Evolutionary conservation across 2,329 filamentous ascomycete species (phyloP).

Genomic region (Dryadomyces quercivorus): DNA sequence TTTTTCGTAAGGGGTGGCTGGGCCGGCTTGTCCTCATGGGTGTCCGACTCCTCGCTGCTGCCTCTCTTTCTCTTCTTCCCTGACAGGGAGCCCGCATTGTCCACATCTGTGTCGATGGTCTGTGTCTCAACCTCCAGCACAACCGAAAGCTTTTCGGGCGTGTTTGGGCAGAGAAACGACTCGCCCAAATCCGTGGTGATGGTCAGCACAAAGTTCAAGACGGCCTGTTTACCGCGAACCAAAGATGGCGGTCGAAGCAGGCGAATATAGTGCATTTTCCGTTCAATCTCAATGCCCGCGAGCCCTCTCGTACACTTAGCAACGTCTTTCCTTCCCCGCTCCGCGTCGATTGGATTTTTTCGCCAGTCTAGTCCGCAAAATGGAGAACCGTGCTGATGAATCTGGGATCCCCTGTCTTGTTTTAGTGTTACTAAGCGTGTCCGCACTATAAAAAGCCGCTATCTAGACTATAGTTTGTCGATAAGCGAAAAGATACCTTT

Average conservation of each 20-base stretch:
- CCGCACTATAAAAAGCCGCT: no score
- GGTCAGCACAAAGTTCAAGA: constrained; percentile 34
- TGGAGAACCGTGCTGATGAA: no score
- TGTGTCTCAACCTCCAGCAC: constrained; percentile 10
- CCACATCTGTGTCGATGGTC: neutral
- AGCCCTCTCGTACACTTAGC: no score
- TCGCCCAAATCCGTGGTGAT: constrained; percentile 48
- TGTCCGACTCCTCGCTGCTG: neutral
- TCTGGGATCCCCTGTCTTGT: no score
- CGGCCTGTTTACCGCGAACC: constrained; percentile 17
- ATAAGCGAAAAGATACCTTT: neutral
- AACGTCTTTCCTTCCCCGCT: neutral
- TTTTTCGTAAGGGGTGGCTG: neutral
- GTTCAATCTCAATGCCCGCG: no score
- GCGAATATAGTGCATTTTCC: constrained; percentile 44
- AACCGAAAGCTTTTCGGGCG: constrained; percentile 29
- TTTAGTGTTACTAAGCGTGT: no score
- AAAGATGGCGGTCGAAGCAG: constrained; percentile 34
- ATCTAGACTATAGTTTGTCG: neutral
- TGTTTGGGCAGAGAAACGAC: constrained; percentile 34
- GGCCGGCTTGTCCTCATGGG: neutral
- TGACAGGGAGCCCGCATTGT: neutral
- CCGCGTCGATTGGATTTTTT: neutral
- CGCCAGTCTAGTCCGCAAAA: no score
- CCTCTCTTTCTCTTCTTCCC: neutral